These are phyloP conservation scores for Pisolithus thermaeus DNA, from an alignment of 1,284 basidiomycete species.

Conservation along the genomic window DNA sequence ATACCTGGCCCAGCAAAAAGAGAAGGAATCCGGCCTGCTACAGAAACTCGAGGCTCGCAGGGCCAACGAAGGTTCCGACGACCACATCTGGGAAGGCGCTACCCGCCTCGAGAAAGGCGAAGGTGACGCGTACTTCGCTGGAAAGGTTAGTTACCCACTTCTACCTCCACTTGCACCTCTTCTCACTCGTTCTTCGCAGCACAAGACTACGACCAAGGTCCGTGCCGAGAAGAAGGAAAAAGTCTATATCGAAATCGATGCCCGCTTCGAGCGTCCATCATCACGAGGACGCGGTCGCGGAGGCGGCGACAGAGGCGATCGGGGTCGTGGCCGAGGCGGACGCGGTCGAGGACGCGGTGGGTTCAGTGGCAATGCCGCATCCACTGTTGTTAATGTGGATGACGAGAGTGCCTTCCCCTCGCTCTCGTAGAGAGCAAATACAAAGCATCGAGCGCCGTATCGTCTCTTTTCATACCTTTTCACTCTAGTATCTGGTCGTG, in stretches of 20 bases:
- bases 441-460: constrained; percentile 4
- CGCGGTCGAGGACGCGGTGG: constrained; percentile 33
- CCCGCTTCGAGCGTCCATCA: constrained; percentile 66
- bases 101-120: constrained; percentile 57
- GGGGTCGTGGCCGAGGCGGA: constrained; percentile 36
- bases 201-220: constrained; percentile 54
- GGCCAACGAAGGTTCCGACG: constrained; percentile 63
- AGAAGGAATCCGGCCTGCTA: constrained; percentile 44
- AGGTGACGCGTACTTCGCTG: constrained; percentile 66
- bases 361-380: constrained; percentile 22
- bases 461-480: constrained; percentile 4
- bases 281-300: constrained; percentile 49
- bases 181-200: constrained; percentile 31
- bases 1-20: constrained; percentile 72
- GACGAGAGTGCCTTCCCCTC: constrained; percentile 84
- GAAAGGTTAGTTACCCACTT: constrained; percentile 49
- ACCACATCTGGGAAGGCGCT: constrained; percentile 56
- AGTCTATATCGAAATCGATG: constrained; percentile 72
- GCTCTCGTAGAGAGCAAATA: constrained; percentile 44
- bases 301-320: constrained; percentile 29
- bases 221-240: constrained; percentile 75
- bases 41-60: constrained; percentile 71
- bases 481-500: not conserved
- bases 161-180: not conserved
- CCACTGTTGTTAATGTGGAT: constrained; percentile 53